Percentiles rank a stretch among this genome's conserved stretches.
Conservation (phyloP, 2,329 filamentous ascomycete species). For the Claviceps sp. region DNA sequence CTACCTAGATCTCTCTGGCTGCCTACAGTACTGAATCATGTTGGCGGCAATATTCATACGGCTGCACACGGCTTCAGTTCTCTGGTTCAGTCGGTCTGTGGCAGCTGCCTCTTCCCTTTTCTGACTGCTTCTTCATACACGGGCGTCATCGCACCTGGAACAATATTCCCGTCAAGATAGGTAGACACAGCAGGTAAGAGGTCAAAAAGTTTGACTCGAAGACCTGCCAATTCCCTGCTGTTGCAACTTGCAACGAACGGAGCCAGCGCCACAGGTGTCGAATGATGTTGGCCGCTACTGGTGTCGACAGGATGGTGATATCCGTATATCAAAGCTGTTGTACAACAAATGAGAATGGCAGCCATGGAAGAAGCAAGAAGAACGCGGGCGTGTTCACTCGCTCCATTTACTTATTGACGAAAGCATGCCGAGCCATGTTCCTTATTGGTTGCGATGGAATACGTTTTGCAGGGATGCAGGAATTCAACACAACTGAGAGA, state of each 20-base stretch:
- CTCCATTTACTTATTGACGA: not conserved
- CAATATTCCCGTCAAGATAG: not conserved
- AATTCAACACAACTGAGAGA: not conserved
- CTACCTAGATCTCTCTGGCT: not conserved
- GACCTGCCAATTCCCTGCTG: too few relatives aligned
- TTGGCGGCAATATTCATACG: not conserved
- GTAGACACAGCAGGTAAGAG: too few relatives aligned
- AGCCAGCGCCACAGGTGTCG: too few relatives aligned
- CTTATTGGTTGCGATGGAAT: not conserved
- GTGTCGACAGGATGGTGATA: not conserved
- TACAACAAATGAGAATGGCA: not conserved
- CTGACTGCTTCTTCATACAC: not conserved
- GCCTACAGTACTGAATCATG: not conserved
- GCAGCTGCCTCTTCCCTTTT: not conserved
- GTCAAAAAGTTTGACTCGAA: too few relatives aligned
- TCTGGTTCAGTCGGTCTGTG: not conserved
- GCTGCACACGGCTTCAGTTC: not conserved
- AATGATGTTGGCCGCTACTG: not conserved
- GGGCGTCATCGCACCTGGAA: not conserved
- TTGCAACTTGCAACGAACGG: too few relatives aligned
- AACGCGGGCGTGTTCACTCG: not conserved
- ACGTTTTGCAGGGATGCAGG: conserved; percentile 1
- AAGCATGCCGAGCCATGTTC: not conserved
- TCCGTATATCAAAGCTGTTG: not conserved
- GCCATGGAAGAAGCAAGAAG: not conserved